Evolutionary conservation across 768 basidiomycete species (phyloP).

Genomic region (Trametes cinnabarina): DNA sequence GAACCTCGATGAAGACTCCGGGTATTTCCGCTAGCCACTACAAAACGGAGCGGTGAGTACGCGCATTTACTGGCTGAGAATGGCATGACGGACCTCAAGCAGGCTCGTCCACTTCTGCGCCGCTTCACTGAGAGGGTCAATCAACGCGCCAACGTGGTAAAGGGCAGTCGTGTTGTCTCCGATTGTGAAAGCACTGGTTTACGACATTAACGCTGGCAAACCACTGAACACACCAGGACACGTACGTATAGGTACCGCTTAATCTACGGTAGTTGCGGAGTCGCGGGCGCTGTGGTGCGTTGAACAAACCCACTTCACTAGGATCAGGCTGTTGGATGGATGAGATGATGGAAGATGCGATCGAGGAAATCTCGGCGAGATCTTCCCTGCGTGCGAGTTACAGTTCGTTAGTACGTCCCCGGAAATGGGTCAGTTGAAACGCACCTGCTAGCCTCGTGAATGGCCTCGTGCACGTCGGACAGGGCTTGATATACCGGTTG

Average conservation of each 20-base stretch:
- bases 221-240: conserved; percentile 13
- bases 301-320: conserved; percentile 70
- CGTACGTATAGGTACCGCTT: conserved; percentile 64
- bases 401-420: no score
- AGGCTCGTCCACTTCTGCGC: conserved; percentile 87
- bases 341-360: conserved; percentile 70
- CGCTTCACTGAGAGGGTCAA: conserved; percentile 83
- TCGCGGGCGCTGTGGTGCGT: conserved; percentile 58
- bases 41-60: not conserved
- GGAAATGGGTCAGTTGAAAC: no score
- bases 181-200: conserved; percentile 57
- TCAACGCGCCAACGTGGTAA: conserved; percentile 64
- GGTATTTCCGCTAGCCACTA: conserved; percentile 68
- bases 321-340: conserved; percentile 70
- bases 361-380: conserved; percentile 59
- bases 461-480: conserved; percentile 38
- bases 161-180: conserved; percentile 69
- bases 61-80: not conserved
- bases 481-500: conserved; percentile 69
- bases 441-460: conserved; percentile 9
- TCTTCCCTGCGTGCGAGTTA: conserved; percentile 39
- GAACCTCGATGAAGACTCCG: conserved; percentile 68
- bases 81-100: conserved; percentile 51
- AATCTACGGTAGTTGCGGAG: conserved; percentile 59
- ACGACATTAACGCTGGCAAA: not conserved